Evolutionary conservation across 176 grass and related monocot species (phyloP).

Genomic region (Musa itinerans): DNA sequence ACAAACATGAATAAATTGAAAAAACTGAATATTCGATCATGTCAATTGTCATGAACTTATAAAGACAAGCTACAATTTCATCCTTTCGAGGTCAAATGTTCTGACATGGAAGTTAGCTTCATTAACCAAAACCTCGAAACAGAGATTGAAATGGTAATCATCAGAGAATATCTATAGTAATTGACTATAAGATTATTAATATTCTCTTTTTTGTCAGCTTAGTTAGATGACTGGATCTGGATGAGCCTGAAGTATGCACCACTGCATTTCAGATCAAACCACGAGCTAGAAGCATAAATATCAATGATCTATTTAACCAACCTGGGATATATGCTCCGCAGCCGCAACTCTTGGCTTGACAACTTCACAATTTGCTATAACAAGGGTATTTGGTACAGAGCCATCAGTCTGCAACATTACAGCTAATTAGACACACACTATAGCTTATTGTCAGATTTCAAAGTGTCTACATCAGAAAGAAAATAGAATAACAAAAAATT

Average conservation of each 20-base stretch:
- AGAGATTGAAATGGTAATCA: background rate
- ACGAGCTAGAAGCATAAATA: no score
- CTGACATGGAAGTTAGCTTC: no score
- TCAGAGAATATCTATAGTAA: background rate
- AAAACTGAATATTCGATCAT: no score
- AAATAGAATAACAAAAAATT: background rate
- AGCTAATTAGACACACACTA: background rate
- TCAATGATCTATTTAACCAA: conserved; percentile 10
- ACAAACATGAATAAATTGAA: no score
- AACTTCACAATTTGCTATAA: conserved; percentile 79
- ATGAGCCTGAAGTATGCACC: background rate
- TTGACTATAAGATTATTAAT: background rate
- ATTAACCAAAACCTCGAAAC: no score
- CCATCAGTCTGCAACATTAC: conserved; percentile 63
- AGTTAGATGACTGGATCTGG: background rate
- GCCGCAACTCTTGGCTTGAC: conserved; percentile 76
- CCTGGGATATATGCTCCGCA: conserved; percentile 80
- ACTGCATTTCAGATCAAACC: background rate
- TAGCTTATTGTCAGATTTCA: conserved; percentile 16
- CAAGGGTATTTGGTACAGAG: conserved; percentile 62
- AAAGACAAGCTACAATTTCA: no score
- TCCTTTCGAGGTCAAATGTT: no score
- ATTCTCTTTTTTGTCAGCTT: no score
- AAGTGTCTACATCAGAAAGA: background rate
- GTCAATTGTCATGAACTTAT: no score